Base-by-base conservation (phyloP, 768 basidiomycete genomes). In the Lanmaoa pseudosensibilis region DNA sequence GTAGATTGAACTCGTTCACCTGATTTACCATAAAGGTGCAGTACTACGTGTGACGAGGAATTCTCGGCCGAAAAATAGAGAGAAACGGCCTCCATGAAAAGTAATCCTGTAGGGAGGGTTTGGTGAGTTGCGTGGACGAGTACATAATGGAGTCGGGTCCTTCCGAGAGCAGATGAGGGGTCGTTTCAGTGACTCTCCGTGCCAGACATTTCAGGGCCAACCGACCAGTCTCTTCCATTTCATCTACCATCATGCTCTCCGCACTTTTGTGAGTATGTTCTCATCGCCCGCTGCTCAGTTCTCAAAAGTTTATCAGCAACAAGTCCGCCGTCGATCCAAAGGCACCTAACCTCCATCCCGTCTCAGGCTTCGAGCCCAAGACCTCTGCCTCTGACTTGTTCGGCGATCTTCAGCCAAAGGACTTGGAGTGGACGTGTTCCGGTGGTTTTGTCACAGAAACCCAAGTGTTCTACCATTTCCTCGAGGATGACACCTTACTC, bases 391-490 rank as follows among this genome's bases (percentile, higher is more conserved):
- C 79, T 23, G 83, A 90, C 62, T 73, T 88, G 46, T 86, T 83
- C 59, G 92, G 92, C n/a, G 82, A 85, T 63, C 84, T 96, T 54
- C 83, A 83, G 61, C 74, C 81, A 19, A 81, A 80, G 63, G 94
- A 96, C 72, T 82, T 83, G 33, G 87, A 90, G 68, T 96, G 93
- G 94, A 69, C 83, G 32, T 93, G 90, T 71, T 77, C 85, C 0
- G 79, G 84, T 47, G 93, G 95, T 2, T 96, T 98, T 70, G 81
- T 83, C 25, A 88, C 94, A 0, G 97, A 98, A 72, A 97, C 96
- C 0, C 93, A 97, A 69, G 80, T 71, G 0, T 98, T 88, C 75
- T 99, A 99, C 73, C 77, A 86, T 44, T 80, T 88, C 63, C 78
- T 90, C 9, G 84, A 86, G 36, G 91, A 95, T 76, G 95, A 94